Base-by-base conservation (phyloP, 2,329 filamentous ascomycete species). In the Rhynchosporium secalis region DNA sequence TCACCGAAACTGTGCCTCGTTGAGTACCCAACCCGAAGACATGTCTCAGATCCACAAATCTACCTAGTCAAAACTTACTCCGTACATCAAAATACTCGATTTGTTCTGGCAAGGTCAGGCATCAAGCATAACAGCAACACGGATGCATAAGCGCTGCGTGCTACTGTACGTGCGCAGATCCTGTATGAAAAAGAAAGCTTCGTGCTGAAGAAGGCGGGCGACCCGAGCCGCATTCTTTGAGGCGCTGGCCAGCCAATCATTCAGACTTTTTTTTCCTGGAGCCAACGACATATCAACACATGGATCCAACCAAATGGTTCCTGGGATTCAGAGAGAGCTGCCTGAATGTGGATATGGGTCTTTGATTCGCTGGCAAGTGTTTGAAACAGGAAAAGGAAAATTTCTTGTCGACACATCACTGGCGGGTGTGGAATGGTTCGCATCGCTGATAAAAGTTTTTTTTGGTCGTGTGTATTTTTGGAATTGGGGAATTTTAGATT, bases 211-310 rank as follows among this genome's bases (percentile, higher is more conserved):
- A 38, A 58, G 43, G 43, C 56, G 56, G 46, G 33, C 41, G 29
- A 29, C 33, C 31, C 56, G 56, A 58, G 55, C 45, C 43, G 45
- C 33, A 40, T 51, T 15, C 20, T 15, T 54, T 9, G 56, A 51
- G 56, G 56, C 45, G 56, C 56, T 58, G 56, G 56, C 56, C 56
- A 58, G 54, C 54, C 54, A 45, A 51, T 48, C 56, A 15, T 58
- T 29, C 45, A 51, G 43, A 49, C 46, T 58, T 48, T 51, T 58
- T 7, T 20, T 31, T 26, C 52, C 51, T 9, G 33, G 33, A n/a
- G 7, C 31, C 28, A 40, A 40, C 49, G 38, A 51, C 13, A 38
- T n/a, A 12, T n/a, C 7, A 43, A n/a, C 46, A 9, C 46, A 2
- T 51, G n/a, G 12, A 52, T 10, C 51, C 51, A 54, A 54, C 33